Evolutionary conservation across 202 grass and related monocot species (phyloP).

Genomic region (Brachypodium distachyon): DNA sequence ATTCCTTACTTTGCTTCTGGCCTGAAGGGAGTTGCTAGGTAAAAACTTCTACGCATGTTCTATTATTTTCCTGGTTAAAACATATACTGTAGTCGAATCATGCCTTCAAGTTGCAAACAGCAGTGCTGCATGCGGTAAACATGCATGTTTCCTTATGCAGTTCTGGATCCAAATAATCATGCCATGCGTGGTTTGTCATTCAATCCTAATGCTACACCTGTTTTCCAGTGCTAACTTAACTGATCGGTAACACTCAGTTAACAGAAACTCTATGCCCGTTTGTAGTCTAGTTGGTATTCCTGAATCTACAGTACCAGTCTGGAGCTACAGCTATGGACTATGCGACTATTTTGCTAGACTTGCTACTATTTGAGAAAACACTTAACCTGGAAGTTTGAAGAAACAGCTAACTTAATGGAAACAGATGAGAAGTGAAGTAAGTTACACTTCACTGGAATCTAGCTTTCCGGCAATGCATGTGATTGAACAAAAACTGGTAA

Average conservation of each 20-base stretch:
- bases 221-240: not conserved
- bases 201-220: not conserved
- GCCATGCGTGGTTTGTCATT: not conserved
- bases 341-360: not conserved
- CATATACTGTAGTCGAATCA: not conserved
- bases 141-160: not conserved
- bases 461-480: not conserved
- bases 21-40: constrained; percentile 98
- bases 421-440: not conserved
- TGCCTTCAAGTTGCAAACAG: not conserved
- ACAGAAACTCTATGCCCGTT: not conserved
- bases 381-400: not conserved
- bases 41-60: not conserved
- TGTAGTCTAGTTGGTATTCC: not conserved
- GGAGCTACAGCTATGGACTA: not conserved
- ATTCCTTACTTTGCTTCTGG: constrained; percentile 97
- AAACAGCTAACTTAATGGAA: not conserved
- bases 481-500: not conserved
- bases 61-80: not conserved
- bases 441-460: not conserved
- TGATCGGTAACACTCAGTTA: not conserved
- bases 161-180: not conserved
- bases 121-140: not conserved
- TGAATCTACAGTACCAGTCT: not conserved
- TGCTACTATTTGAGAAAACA: not conserved